phyloP scores from a whole-genome alignment of 2,329 filamentous ascomycete genomes.

The Colletotrichum shisoi region DNA sequence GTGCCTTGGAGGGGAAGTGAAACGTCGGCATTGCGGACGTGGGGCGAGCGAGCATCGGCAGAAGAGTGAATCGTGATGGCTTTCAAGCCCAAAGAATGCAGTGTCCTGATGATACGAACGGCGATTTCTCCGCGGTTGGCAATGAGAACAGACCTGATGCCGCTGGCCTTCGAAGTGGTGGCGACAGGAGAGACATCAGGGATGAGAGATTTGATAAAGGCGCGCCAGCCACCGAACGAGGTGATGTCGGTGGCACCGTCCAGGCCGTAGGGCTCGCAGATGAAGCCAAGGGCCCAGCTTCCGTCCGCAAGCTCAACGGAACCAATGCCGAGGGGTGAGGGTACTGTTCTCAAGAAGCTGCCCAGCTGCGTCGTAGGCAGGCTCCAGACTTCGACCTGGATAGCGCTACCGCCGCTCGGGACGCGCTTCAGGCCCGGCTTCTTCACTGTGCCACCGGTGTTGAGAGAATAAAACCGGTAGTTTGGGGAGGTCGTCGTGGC shows the following conservation, averaged over 20 bases:
- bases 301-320: conserved; percentile 48
- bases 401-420: conserved; percentile 41
- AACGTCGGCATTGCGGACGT: conserved; percentile 72
- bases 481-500: conserved; percentile 44
- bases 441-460: conserved; percentile 37
- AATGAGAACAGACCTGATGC: conserved; percentile 60
- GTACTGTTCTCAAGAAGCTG: conserved; percentile 47
- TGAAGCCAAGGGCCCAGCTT: conserved; percentile 49
- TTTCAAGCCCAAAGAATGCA: conserved; percentile 70
- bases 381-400: conserved; percentile 51
- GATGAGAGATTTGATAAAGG: conserved; percentile 40
- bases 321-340: conserved; percentile 49
- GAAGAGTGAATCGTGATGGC: conserved; percentile 75
- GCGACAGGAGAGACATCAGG: background rate
- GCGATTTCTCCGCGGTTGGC: conserved; percentile 81
- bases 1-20: conserved; percentile 68
- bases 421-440: conserved; percentile 49
- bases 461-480: conserved; percentile 47
- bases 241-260: conserved; percentile 47
- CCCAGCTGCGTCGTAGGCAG: conserved; percentile 45
- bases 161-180: background rate
- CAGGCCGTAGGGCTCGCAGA: conserved; percentile 50
- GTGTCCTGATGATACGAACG: conserved; percentile 72
- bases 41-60: conserved; percentile 68
- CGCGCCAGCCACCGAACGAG: conserved; percentile 46